Evolutionary conservation across 148 eudicot species (phyloP), one percentile per base, ranked within the genome.

Genomic region (Cornus kousa): DNA sequence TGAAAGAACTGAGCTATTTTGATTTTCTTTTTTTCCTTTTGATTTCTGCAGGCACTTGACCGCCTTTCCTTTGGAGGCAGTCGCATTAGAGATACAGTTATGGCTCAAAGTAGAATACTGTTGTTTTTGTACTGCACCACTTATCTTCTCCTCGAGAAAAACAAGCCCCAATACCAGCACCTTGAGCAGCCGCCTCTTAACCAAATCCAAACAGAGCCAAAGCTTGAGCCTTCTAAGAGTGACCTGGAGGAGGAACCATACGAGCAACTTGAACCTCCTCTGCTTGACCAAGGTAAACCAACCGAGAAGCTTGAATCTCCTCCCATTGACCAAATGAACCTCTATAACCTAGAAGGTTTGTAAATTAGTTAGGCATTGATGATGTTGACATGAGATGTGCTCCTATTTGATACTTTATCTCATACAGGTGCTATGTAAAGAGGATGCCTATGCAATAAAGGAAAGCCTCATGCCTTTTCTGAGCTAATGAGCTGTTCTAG

Each of bases 51-150:
- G 99, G 97, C 93, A 74, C 86, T 96, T 23, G 99, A 92, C 72
- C 91, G 95, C 46, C 98, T 93, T 55, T 93, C 97, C 19, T 93
- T 96, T 75, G 95, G 91, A 71, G 86, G 85, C 81, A 87, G 83
- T 83, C 81, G 82, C 43, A 91, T 96, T 28, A 83, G 83, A 74
- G 97, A 92, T 8, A 93, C 99, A 57, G 67, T 92, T 74, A 68
- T 87, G 60, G 98, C 98, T 67, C 99, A 96, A 80, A 91, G 97
- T 79, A 86, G 87, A 87, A 90, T 96, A 82, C 81, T 96, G 20
- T 50, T 92, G 43, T 93, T 96, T 85, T 93, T 95, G 99, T 96
- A 96, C 82, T 92, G 84, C 84, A 87, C 91, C 32, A 91, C 99
- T 24, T 96, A 90, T 81, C 80, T 93, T 76, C 85, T 96, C 76